Evolutionary conservation across 225 moss, liverwort and hornwort genomes (phyloP), one percentile per base, ranked within the genome.

Genomic region (Physcomitrellopsis africana): DNA sequence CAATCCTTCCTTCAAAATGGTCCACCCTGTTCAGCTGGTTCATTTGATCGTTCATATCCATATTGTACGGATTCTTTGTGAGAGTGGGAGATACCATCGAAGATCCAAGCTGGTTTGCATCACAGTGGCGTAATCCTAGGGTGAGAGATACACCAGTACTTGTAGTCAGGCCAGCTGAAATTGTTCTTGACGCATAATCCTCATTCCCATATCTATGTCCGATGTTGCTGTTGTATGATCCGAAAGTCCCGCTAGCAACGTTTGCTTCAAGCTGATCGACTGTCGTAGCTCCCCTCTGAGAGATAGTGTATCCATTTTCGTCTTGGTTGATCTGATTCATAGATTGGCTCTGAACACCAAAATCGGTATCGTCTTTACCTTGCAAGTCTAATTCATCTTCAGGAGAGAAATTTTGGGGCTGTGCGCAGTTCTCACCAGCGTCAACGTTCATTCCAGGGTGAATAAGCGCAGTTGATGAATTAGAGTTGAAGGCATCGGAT

Each of bases 41-140:
- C 61, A 83, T 75, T 17, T 77, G 79, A 60, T 77, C 54, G 54
- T 68, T 72, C 52, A 76, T 47, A n/a, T 79, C 84, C 64, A 76
- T 63, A 49, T 72, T 77, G 68, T 87, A 87, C 23, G 64, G 24
- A 37, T 37, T 37, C 64, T 80, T 76, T 45, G 71, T 68, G 26
- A 68, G 51, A n/a, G 68, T 71, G 6, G 80, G 78, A 74, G 74
- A 43, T 60, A 77, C 73, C 51, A 84, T 60, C 6, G 84, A 62
- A 15, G 81, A 27, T n/a, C 72, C 74, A 6, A 53, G 59, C 74
- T 77, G 65, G 74, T 68, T 84, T 55, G 55, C 77, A 54, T 87
- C 87, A 16, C 77, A 77, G 68, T 84, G 82, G 42, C 82, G 84
- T 60, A 87, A 59, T 57, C 84, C 87, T 9, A 87, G 80, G 9